Conservation (phyloP, 148 eudicot species). For the Rhododendron ferrugineum region DNA sequence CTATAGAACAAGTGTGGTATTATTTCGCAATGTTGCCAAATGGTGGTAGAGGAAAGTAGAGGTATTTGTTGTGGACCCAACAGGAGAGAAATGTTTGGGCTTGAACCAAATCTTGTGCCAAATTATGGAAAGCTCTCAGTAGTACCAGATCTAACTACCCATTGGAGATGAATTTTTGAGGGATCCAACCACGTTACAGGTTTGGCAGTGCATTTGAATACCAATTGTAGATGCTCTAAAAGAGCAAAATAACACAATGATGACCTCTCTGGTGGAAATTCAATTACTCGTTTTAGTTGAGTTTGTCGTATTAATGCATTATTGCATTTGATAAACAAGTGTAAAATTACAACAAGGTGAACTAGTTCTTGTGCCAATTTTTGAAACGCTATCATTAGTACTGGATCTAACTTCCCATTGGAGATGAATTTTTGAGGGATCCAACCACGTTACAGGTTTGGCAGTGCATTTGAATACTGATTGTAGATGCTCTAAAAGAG, state of each 20-base stretch:
- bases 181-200: background rate
- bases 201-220: background rate
- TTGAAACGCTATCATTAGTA: background rate
- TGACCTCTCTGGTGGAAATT: background rate
- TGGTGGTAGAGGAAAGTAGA: background rate
- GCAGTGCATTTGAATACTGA: background rate
- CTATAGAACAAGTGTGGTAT: background rate
- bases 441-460: background rate
- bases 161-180: background rate
- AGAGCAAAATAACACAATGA: background rate
- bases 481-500: background rate
- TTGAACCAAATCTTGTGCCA: background rate
- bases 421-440: background rate
- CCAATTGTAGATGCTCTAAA: background rate
- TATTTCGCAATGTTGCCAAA: background rate
- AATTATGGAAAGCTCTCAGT: background rate
- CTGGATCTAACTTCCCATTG: background rate
- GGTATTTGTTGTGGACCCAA: background rate
- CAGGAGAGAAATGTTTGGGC: background rate
- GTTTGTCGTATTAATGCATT: too few relatives aligned
- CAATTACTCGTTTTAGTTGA: background rate
- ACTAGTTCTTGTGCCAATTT: background rate
- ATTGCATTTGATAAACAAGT: background rate
- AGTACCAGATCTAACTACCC: background rate
- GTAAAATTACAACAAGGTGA: background rate